These are phyloP conservation scores for Danielozyma ontarioensis DNA, from an alignment of 805 yeast species.

Conservation along the genomic window DNA sequence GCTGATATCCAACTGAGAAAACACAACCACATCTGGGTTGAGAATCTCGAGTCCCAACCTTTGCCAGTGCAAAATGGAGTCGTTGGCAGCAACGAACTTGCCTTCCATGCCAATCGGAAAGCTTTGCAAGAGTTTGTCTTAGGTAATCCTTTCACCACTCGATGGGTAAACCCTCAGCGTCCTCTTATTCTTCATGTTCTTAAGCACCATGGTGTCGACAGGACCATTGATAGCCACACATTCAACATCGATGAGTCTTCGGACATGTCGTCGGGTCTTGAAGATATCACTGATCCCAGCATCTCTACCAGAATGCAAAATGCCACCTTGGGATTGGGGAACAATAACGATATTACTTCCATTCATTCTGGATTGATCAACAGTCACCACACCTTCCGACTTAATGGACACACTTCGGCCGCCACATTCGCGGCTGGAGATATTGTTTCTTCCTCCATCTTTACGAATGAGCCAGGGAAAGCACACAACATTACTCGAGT, in stretches of 20 bases:
- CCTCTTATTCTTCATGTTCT: slow-evolving; percentile 11
- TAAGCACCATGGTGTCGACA: neutral
- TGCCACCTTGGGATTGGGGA: slow-evolving; percentile 29
- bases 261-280: neutral
- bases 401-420: neutral
- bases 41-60: slow-evolving; percentile 14
- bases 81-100: neutral
- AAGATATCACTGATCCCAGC: slow-evolving; percentile 4
- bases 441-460: neutral
- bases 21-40: slow-evolving; percentile 22
- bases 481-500: slow-evolving; percentile 20
- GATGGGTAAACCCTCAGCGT: slow-evolving; percentile 28
- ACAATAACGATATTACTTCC: slow-evolving; percentile 35
- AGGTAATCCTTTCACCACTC: slow-evolving; percentile 19
- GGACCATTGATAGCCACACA: neutral
- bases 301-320: slow-evolving; percentile 1
- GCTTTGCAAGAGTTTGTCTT: slow-evolving; percentile 21
- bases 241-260: neutral
- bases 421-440: neutral
- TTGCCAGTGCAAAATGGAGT: slow-evolving; percentile 2
- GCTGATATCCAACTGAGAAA: slow-evolving; percentile 23
- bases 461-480: neutral
- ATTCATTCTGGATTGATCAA: slow-evolving; percentile 31
- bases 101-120: slow-evolving; percentile 11
- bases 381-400: slow-evolving; percentile 4